Evolutionary conservation across 2,329 filamentous ascomycete species (phyloP), one percentile per base, ranked within the genome.

Genomic region (Fusarium globosum): DNA sequence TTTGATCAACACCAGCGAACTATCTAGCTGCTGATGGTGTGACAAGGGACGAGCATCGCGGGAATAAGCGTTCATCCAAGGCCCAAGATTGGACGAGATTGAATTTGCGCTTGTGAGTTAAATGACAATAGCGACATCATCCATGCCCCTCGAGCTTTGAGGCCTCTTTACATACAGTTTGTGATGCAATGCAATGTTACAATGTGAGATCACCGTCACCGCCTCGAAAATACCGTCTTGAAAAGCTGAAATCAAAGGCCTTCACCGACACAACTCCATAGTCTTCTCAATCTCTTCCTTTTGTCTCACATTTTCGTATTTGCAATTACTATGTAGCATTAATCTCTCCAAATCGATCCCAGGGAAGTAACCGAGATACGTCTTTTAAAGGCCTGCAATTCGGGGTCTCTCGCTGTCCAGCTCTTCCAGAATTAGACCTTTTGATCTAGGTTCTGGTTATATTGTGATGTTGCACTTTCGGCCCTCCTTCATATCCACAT

Each of bases 61-160:
- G 74, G 75, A 77, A 76, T 77, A 77, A 76, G 56, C 65, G 61
- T 45, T 55, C 28, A 21, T 36, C 46, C 49, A 28, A 59, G 55
- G 46, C 58, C 58, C 51, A 65, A 72, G 61, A 77, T 77, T 77
- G 75, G 71, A 68, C 45, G 55, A 77, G 35, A 30, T 69, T 51
- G 58, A 49, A 26, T 46, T 63, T 61, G 36, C 35, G 42, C 35
- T 60, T 65, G 26, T 23, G 49, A 35, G 45, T 39, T 42, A 45
- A 42, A 38, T 61, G 55, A 49, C 71, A 70, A 69, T 68, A 75
- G 65, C 65, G 58, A 63, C 42, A 57, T 64, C n/a, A 64, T 71
- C 65, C 59, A 59, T 65, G 73, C 35, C 46, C 35, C 61, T 41
- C 15, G 36, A 41, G 21, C 33, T 38, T 67, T 66, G 68, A 73